Evolutionary conservation across 2,329 filamentous ascomycete species (phyloP), one percentile per base, ranked within the genome.

Genomic region (Fonsecaea pedrosoi): DNA sequence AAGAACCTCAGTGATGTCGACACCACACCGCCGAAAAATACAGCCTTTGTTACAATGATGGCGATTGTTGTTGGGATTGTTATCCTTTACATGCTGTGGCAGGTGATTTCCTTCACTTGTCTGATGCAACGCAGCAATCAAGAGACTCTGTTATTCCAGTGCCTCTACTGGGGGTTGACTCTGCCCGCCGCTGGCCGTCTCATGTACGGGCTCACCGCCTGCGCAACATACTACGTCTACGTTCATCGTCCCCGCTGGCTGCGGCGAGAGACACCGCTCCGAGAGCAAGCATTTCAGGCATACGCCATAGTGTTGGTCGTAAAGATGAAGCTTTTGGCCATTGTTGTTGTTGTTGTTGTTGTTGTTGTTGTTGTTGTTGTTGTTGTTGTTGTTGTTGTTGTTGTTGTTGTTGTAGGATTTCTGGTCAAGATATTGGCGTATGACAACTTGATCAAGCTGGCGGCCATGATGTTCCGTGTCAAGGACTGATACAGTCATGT

Each of bases 151-250:
- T 13, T 45, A 30, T 58, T 40, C 37, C 37, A 42, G 13, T 58
- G 56, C 37, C 45, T 58, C 38, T 58, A 58, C 56, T 58, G 37
- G 56, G n/a, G 18, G 12, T 18, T 34, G 38, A 45, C 56, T 45
- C 18, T 58, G 56, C 18, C 34, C 21, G 34, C 56, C 30, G 56
- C 56, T 58, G 21, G 18, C 34, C 37, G 56, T 30, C 56, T 58
- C 10, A 42, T 32, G 13, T 58, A 58, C 38, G 56, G n/a, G 56
- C 56, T 58, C 56, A 45, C 9, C 18, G 56, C 35, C 56, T 58
- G 56, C 40, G 38, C 56, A 30, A 58, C 18, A 58, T 45, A 30
- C 56, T 58, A 45, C 38, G 56, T 58, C 56, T 58, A 58, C 30
- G 38, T 59, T 15, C 18, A 32, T 18, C 56, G 56, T 59, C 56